Percentiles rank a stretch among this genome's conserved stretches.
Conservation (phyloP, 495 filamentous ascomycete species). For the Clohesyomyces aquaticus region DNA sequence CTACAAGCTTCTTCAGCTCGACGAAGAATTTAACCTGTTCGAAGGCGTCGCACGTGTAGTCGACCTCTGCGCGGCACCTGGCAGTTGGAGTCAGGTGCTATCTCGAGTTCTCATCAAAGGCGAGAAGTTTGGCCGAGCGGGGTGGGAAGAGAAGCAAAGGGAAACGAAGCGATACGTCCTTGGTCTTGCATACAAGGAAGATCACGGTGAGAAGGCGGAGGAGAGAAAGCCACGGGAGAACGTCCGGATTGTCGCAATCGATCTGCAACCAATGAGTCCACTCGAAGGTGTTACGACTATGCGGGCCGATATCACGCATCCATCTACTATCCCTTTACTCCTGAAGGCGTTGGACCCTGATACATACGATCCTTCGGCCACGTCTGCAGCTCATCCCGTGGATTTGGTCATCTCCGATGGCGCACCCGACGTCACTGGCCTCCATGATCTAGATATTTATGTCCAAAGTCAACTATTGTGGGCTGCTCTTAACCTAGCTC, state of each 20-base stretch:
- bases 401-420: slow-evolving; percentile 94
- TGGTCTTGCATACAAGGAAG: slow-evolving; percentile 35
- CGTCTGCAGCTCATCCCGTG: slow-evolving; percentile 67
- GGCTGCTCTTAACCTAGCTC: slow-evolving; percentile 86
- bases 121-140: slow-evolving; percentile 79
- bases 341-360: slow-evolving; percentile 81
- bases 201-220: slow-evolving; percentile 38
- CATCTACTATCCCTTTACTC: slow-evolving; percentile 87
- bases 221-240: slow-evolving; percentile 59
- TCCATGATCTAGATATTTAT: slow-evolving; percentile 97
- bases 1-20: slow-evolving; percentile 94
- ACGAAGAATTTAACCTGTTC: slow-evolving; percentile 97
- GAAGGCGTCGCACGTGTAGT: slow-evolving; percentile 85
- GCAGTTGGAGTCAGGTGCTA: slow-evolving; percentile 95
- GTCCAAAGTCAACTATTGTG: slow-evolving; percentile 94
- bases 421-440: slow-evolving; percentile 92
- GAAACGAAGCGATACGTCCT: slow-evolving; percentile 32
- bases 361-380: slow-evolving; percentile 58
- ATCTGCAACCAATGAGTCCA: slow-evolving; percentile 92
- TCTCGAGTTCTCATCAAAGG: slow-evolving; percentile 90
- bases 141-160: slow-evolving; percentile 81
- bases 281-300: slow-evolving; percentile 89
- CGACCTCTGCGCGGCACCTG: slow-evolving; percentile 93
- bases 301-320: slow-evolving; percentile 95
- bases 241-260: slow-evolving; percentile 93